A percentile compares a stretch with the other conserved stretches of the same genome.
phyloP scores from a whole-genome alignment of 352 stramenopile genomes.

The Globisporangium paroecandrum region DNA sequence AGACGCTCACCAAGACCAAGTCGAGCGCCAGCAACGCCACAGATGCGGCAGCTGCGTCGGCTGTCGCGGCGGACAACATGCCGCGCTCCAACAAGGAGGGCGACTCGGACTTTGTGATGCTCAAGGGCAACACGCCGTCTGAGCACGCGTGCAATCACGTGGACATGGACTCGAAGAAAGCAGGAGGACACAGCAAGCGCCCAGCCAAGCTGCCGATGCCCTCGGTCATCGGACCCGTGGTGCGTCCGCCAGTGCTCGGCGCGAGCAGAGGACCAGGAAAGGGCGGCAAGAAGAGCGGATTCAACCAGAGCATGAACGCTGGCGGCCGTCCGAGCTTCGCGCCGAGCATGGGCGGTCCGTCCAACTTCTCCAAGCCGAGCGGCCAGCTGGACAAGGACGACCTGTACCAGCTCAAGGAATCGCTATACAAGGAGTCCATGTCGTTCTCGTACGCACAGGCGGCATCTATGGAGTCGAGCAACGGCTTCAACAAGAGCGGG shows the following conservation, averaged over 20 bases:
- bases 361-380: constrained; percentile 23
- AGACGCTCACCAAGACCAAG: constrained; percentile 10
- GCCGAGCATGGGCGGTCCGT: constrained; percentile 15
- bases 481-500: not conserved
- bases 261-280: constrained; percentile 18
- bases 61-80: constrained; percentile 10
- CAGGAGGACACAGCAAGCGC: not conserved
- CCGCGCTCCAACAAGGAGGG: constrained; percentile 18
- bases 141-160: constrained; percentile 23
- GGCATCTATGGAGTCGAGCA: constrained; percentile 7
- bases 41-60: not conserved
- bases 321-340: constrained; percentile 27
- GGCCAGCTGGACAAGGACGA: constrained; percentile 27
- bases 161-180: constrained; percentile 1
- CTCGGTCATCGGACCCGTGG: constrained; percentile 20
- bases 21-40: not conserved
- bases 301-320: constrained; percentile 9
- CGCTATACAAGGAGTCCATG: constrained; percentile 32
- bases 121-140: constrained; percentile 23
- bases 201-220: constrained; percentile 20
- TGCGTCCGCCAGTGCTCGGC: constrained; percentile 5
- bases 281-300: constrained; percentile 1
- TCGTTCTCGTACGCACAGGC: constrained; percentile 8
- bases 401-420: constrained; percentile 39
- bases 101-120: constrained; percentile 18